Evolutionary conservation across 306 rosid genomes (phyloP).

Genomic region (Elaeagnus macrophylla): DNA sequence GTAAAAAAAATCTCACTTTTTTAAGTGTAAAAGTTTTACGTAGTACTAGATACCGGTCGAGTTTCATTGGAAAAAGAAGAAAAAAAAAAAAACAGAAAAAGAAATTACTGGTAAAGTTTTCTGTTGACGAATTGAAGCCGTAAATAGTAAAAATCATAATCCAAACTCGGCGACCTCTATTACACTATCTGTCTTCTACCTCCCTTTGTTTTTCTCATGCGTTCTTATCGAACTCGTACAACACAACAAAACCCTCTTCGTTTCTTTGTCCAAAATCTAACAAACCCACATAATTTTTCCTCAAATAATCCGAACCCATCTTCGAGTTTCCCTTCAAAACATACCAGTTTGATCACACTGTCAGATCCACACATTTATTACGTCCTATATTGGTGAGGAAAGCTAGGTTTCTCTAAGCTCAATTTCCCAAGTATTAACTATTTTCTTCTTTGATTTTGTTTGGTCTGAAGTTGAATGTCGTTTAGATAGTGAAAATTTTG

Average conservation of each 20-base stretch:
- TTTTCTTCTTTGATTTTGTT: conserved; percentile 7
- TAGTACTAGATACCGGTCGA: too few relatives aligned
- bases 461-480: conserved; percentile 23
- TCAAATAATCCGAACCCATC: conserved; percentile 29
- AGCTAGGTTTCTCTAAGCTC: not conserved
- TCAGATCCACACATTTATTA: conserved; percentile 43
- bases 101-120: too few relatives aligned
- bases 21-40: too few relatives aligned
- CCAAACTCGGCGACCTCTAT: not conserved
- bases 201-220: conserved; percentile 7
- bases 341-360: conserved; percentile 12
- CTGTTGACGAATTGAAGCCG: too few relatives aligned
- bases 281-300: conserved; percentile 35
- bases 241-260: conserved; percentile 1
- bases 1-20: too few relatives aligned
- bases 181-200: not conserved
- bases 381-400: conserved; percentile 12
- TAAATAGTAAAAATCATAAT: not conserved
- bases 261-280: conserved; percentile 29
- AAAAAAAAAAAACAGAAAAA: too few relatives aligned
- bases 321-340: conserved; percentile 26
- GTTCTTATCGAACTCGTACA: conserved; percentile 17
- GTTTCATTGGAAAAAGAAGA: too few relatives aligned
- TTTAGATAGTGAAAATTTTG: conserved; percentile 1
- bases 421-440: not conserved